Percentiles rank a stretch among this genome's conserved stretches.
Evolutionary conservation across 2,329 filamentous ascomycete genomes (phyloP).

Genomic region (Elsinoe fawcettii): DNA sequence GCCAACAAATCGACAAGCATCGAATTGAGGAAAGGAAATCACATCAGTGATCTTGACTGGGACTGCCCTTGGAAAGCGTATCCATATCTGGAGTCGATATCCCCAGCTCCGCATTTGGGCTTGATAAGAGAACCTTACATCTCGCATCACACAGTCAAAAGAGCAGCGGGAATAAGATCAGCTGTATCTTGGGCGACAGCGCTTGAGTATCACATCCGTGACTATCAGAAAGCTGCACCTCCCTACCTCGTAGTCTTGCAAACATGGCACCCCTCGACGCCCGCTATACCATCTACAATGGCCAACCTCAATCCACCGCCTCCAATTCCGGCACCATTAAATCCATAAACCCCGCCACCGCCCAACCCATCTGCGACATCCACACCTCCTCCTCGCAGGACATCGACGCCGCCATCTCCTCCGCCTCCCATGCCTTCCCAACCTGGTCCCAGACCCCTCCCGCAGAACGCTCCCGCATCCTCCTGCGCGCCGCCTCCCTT

Average conservation of each 20-base stretch:
- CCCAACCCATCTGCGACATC: conserved; percentile 60
- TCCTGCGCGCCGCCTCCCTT: conserved; percentile 66
- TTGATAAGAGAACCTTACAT: background rate
- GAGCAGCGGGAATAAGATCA: background rate
- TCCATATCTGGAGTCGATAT: background rate
- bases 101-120: background rate
- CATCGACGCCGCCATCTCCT: conserved; percentile 63
- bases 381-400: conserved; percentile 59
- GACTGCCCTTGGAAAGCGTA: background rate
- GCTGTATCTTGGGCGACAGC: background rate
- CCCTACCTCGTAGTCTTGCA: background rate
- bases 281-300: conserved; percentile 60
- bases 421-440: conserved; percentile 64
- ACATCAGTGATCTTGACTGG: background rate
- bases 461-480: conserved; percentile 66
- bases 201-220: background rate
- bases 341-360: conserved; percentile 67
- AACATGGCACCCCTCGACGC: conserved; percentile 3
- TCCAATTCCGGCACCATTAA: conserved; percentile 56
- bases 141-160: background rate
- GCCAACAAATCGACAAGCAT: too few species aligned
- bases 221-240: background rate
- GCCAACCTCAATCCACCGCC: conserved; percentile 55
- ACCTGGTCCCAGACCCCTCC: conserved; percentile 69
- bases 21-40: background rate